These are phyloP conservation scores for Fusarium sp. DNA, from an alignment of 2,329 filamentous ascomycete genomes.

Conservation along the genomic window DNA sequence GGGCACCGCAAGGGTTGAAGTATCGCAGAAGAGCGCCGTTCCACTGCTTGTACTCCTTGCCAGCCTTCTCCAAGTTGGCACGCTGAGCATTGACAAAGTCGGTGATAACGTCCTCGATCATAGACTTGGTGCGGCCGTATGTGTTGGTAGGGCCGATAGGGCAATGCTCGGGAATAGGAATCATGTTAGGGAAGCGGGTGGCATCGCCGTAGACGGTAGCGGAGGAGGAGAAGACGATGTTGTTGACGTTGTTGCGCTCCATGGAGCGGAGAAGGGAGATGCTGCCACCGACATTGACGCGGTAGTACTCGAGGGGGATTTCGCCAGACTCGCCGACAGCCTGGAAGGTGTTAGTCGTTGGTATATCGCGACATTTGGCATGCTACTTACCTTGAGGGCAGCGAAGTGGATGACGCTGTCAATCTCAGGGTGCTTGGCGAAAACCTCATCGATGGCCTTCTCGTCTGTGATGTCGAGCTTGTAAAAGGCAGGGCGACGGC, in stretches of 20 bases:
- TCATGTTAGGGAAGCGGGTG: slow-evolving; percentile 96
- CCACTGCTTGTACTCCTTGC: slow-evolving; percentile 83
- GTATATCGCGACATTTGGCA: background rate
- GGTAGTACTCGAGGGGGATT: slow-evolving; percentile 97
- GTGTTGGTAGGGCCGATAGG: slow-evolving; percentile 97
- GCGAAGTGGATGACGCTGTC: slow-evolving; percentile 99
- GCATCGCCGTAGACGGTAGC: slow-evolving; percentile 99
- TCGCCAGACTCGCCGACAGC: slow-evolving; percentile 95
- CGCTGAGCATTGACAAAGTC: slow-evolving; percentile 91
- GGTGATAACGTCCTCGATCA: slow-evolving; percentile 90
- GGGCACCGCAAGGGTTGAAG: slow-evolving; percentile 96
- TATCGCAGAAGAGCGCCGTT: slow-evolving; percentile 94
- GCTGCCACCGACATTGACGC: slow-evolving; percentile 94
- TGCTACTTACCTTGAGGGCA: slow-evolving; percentile 82
- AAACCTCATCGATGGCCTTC: slow-evolving; percentile 85
- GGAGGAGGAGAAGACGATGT: slow-evolving; percentile 98
- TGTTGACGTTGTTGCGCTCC: slow-evolving; percentile 89
- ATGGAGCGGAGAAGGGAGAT: slow-evolving; percentile 89
- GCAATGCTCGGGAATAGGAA: slow-evolving; percentile 97
- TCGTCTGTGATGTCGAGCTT: slow-evolving; percentile 91
- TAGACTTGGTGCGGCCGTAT: slow-evolving; percentile 96
- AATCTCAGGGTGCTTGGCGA: slow-evolving; percentile 89
- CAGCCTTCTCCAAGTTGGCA: slow-evolving; percentile 82
- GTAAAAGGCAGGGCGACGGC: slow-evolving; percentile 88
- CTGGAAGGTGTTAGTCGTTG: slow-evolving; percentile 59